Evolutionary conservation across 495 filamentous ascomycete genomes (phyloP), one percentile per base, ranked within the genome.

Genomic region (Tuber calosporum): DNA sequence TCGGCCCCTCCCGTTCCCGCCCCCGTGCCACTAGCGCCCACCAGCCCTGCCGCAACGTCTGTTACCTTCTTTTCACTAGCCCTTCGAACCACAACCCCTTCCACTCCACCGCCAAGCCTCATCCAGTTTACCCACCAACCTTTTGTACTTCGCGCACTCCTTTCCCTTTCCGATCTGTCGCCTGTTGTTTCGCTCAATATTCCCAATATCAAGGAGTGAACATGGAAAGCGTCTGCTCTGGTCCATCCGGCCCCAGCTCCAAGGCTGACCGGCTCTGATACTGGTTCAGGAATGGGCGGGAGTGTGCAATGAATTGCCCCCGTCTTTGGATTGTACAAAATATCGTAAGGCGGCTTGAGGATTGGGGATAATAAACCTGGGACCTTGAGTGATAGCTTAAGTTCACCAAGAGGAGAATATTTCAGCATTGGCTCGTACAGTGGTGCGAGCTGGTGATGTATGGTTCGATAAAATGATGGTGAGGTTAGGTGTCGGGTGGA

Each of bases 111-210:
- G 22, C 75, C 69, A 45, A 81, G 74, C n/a, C 75, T 69, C 70
- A 91, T 93, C 94, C 96, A 98, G 69, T 97, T 91, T 39, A 98
- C 86, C 95, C 96, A 99, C 94, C 94, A 99, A 1, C 93, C 93
- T 15, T 93, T 87, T 68, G 85, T 91, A 7, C 94, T 98, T 85
- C 97, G 96, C 83, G 90, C 92, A 19, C 91, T 97, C n/a, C 91
- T 84, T 83, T 98, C 96, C 9, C 90, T 81, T 79, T 94, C 93
- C 20, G 85, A 82, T 1, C 83, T 77, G 17, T 87, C 84, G 26
- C 84, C 83, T 19, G 87, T 86, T 30, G 92, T 92, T 40, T 88
- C 86, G 36, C 84, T 83, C 78, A 93, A 88, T 42, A 91, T 94
- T 75, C 87, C 89, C 20, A 99, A 84, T 42, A 98, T 89, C 75